phyloP scores from a whole-genome alignment of 2,329 filamentous ascomycete genomes.

The Diplodia intermedia region DNA sequence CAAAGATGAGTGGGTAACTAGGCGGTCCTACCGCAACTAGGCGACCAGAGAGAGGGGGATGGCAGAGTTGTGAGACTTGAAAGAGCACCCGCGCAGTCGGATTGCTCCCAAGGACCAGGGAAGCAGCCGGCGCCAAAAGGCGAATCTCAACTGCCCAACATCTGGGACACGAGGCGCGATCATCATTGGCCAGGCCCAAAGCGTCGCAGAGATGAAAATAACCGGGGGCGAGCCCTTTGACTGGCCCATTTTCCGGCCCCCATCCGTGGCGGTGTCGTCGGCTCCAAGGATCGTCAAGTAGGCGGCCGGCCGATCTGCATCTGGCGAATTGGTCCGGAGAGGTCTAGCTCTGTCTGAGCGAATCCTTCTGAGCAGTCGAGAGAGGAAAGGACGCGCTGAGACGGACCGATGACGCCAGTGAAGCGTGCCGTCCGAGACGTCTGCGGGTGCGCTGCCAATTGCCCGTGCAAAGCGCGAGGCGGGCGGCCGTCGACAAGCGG shows the following conservation, averaged over 20 bases:
- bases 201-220: constrained; percentile 3
- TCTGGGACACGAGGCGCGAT: neutral
- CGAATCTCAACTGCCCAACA: neutral
- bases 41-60: neutral
- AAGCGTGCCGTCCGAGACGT: neutral
- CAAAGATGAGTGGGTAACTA: neutral
- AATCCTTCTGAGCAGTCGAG: neutral
- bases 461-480: neutral
- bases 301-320: neutral
- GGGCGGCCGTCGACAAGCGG: neutral
- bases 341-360: neutral
- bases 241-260: neutral
- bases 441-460: neutral
- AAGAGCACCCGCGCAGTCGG: neutral
- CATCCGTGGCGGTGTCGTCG: neutral
- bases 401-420: neutral
- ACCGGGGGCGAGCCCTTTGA: neutral
- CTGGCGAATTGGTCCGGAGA: neutral
- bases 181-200: neutral
- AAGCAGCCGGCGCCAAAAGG: neutral
- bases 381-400: neutral
- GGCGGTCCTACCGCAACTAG: neutral
- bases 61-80: neutral
- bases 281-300: neutral
- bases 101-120: neutral